Percentiles rank a stretch among this genome's conserved stretches.
phyloP scores from a whole-genome alignment of 495 filamentous ascomycete genomes.

The Aeminium ludgeri region DNA sequence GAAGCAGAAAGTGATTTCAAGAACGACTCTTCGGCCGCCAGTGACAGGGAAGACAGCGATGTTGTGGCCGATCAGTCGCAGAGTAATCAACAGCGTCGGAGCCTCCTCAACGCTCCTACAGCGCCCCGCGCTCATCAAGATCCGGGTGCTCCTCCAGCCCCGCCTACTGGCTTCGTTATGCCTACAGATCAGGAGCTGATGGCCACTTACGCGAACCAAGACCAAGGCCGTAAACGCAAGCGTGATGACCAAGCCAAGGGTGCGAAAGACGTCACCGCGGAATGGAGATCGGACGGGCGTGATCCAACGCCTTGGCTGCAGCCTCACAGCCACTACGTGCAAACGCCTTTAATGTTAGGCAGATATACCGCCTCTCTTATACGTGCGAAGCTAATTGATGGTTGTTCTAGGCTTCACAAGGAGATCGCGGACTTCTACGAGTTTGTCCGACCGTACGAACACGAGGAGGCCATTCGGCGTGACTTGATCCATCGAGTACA shows the following conservation, averaged over 20 bases:
- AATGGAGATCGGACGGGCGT: constrained; percentile 37
- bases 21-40: too few relatives aligned
- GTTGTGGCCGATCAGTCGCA: too few relatives aligned
- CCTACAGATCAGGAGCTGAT: constrained; percentile 7
- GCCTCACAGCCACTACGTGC: too few relatives aligned
- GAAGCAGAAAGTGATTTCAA: too few relatives aligned
- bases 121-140: background rate
- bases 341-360: too few relatives aligned
- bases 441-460: constrained; percentile 57
- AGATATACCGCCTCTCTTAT: too few relatives aligned
- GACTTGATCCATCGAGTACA: constrained; percentile 53
- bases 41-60: too few relatives aligned
- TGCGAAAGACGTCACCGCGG: constrained; percentile 32
- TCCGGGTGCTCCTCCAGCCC: background rate
- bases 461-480: constrained; percentile 56
- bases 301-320: constrained; percentile 53
- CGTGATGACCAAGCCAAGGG: constrained; percentile 49
- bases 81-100: too few relatives aligned
- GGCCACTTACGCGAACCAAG: background rate
- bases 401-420: constrained; percentile 63
- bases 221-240: constrained; percentile 42
- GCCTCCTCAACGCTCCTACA: background rate
- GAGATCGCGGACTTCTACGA: constrained; percentile 81
- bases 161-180: constrained; percentile 9
- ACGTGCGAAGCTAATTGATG: too few relatives aligned